A percentile compares a stretch with the other conserved stretches of the same genome.
Evolutionary conservation across 2,329 filamentous ascomycete species (phyloP).

Genomic region (Hymenoscyphus fraxineus): DNA sequence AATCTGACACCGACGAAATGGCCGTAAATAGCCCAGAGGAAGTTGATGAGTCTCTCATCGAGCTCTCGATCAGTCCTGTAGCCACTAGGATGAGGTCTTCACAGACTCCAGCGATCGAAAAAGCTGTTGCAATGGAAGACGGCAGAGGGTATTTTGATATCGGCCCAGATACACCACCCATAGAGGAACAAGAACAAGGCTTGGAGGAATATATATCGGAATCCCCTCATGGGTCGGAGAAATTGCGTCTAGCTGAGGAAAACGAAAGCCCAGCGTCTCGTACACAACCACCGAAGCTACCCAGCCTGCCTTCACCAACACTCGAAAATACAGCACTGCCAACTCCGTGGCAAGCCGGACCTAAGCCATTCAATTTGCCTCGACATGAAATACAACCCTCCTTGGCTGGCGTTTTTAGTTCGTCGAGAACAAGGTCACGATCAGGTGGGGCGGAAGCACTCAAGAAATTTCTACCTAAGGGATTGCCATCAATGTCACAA

Average conservation of each 20-base stretch:
- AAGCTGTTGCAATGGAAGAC: slow-evolving; percentile 52
- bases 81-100: slow-evolving; percentile 54
- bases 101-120: slow-evolving; percentile 55
- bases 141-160: slow-evolving; percentile 40
- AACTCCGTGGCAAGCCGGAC: slow-evolving; percentile 42
- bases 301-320: slow-evolving; percentile 25
- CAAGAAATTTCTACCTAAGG: slow-evolving; percentile 51
- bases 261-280: slow-evolving; percentile 12
- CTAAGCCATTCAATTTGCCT: slow-evolving; percentile 38
- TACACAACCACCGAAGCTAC: slow-evolving; percentile 20
- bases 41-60: slow-evolving; percentile 56
- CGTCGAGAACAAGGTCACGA: slow-evolving; percentile 44
- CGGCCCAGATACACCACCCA: slow-evolving; percentile 33
- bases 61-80: slow-evolving; percentile 53
- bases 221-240: slow-evolving; percentile 1
- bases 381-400: slow-evolving; percentile 35
- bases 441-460: slow-evolving; percentile 56
- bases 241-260: neutral
- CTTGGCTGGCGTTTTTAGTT: slow-evolving; percentile 46
- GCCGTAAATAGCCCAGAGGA: slow-evolving; percentile 38
- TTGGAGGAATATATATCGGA: neutral
- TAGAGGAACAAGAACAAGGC: slow-evolving; percentile 7
- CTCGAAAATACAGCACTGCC: slow-evolving; percentile 23
- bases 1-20: slow-evolving; percentile 24
- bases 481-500: slow-evolving; percentile 48